phyloP scores from a whole-genome alignment of 129 eudicot genomes.

The Cynara cardunculus region DNA sequence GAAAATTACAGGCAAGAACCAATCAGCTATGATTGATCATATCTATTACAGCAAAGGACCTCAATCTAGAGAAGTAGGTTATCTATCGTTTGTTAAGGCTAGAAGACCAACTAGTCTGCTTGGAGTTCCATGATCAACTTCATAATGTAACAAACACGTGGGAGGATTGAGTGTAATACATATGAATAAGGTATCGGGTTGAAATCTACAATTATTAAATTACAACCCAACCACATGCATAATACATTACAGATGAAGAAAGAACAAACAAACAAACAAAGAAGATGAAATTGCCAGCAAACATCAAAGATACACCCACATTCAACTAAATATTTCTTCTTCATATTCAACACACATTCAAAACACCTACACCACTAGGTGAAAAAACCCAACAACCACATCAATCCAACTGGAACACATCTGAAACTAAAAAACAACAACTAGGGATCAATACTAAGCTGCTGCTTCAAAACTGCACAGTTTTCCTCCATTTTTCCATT shows the following conservation, averaged over 20 bases:
- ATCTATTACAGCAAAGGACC: background rate
- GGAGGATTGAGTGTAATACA: background rate
- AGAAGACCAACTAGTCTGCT: too few relatives aligned
- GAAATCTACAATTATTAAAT: too few relatives aligned
- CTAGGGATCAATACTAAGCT: background rate
- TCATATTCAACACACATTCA: background rate
- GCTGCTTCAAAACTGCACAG: conserved; percentile 33
- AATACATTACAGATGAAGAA: background rate
- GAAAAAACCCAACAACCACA: background rate
- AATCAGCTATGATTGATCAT: background rate
- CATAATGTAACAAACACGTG: background rate
- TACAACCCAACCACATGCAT: background rate
- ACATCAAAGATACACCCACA: background rate
- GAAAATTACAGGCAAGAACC: background rate
- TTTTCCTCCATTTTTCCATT: conserved; percentile 19
- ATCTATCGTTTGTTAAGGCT: too few relatives aligned
- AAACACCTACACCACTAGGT: background rate
- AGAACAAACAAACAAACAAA: too few relatives aligned
- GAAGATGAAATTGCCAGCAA: background rate
- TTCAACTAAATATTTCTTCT: background rate
- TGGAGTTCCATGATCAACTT: too few relatives aligned
- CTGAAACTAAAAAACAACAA: background rate
- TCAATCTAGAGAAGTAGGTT: background rate
- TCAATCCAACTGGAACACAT: background rate
- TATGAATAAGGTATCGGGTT: background rate